A percentile compares a stretch with the other conserved stretches of the same genome.
Conservation (phyloP, 192 early-diverging fungal genomes). For the Podila epigama region DNA sequence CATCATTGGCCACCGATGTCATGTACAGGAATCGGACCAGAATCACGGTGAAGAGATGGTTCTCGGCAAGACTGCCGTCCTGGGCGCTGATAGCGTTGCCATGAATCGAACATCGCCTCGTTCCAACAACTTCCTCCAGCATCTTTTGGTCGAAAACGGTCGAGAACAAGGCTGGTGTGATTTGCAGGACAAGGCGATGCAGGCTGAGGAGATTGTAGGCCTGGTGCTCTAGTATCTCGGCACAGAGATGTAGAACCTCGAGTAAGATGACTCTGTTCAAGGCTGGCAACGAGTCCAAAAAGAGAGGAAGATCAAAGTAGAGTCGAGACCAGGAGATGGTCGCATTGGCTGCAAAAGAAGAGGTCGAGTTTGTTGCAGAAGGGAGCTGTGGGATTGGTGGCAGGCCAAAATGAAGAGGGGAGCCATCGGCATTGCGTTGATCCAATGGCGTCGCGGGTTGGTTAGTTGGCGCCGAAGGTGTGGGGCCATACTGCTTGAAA, state of each 20-base stretch:
- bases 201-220: constrained; percentile 17
- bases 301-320: constrained; percentile 25
- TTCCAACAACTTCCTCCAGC: constrained; percentile 17
- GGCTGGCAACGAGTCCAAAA: constrained; percentile 14
- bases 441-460: background rate
- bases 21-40: constrained; percentile 28
- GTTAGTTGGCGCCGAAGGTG: background rate
- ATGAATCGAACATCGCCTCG: constrained; percentile 24
- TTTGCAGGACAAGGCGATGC: constrained; percentile 18
- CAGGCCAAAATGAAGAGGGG: background rate
- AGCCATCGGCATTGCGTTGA: background rate
- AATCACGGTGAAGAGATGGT: constrained; percentile 31
- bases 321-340: constrained; percentile 25
- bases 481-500: constrained; percentile 4
- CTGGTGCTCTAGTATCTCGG: constrained; percentile 27
- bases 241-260: constrained; percentile 39
- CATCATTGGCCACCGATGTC: background rate
- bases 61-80: constrained; percentile 24
- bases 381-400: background rate
- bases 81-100: constrained; percentile 10
- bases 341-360: background rate
- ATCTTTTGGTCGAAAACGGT: constrained; percentile 38
- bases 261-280: constrained; percentile 39
- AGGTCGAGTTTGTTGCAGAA: background rate
- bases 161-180: constrained; percentile 37